Evolutionary conservation across 2,329 filamentous ascomycete genomes (phyloP).

Genomic region (Fusarium multiceps): DNA sequence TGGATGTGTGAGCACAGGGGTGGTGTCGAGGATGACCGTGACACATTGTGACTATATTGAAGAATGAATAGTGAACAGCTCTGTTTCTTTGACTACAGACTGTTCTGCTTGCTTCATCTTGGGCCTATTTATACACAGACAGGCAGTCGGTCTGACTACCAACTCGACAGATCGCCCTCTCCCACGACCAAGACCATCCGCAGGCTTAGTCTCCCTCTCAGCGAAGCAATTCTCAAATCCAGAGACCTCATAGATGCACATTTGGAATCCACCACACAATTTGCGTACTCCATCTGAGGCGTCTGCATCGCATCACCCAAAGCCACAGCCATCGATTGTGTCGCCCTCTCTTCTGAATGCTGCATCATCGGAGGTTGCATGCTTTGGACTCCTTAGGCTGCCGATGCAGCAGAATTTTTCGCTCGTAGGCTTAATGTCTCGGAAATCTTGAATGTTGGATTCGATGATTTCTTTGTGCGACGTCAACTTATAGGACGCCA

Average conservation of each 20-base stretch:
- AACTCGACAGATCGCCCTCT: conserved; percentile 28
- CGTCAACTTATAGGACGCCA: conserved; percentile 33
- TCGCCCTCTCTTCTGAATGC: conserved; percentile 8
- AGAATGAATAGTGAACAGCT: not conserved
- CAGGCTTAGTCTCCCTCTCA: conserved; percentile 65
- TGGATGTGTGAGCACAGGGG: conserved; percentile 64
- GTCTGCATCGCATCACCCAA: conserved; percentile 26
- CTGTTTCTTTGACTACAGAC: not conserved
- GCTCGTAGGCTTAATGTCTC: conserved; percentile 36
- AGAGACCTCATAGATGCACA: conserved; percentile 55
- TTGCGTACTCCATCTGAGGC: conserved; percentile 22
- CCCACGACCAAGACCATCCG: conserved; percentile 51
- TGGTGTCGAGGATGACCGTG: conserved; percentile 65
- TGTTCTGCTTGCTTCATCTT: conserved; percentile 9
- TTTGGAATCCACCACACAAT: conserved; percentile 67
- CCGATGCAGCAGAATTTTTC: conserved; percentile 20
- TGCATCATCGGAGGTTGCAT: conserved; percentile 40
- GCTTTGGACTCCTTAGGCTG: conserved; percentile 2
- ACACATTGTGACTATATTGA: conserved; percentile 57
- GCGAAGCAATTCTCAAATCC: conserved; percentile 70
- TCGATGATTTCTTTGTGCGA: conserved; percentile 10
- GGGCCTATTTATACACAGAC: conserved; percentile 37
- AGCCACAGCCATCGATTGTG: conserved; percentile 27
- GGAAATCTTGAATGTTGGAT: conserved; percentile 36
- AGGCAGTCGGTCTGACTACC: conserved; percentile 1